Evolutionary conservation across 768 basidiomycete genomes (phyloP).

Genomic region (Auricularia cornea): DNA sequence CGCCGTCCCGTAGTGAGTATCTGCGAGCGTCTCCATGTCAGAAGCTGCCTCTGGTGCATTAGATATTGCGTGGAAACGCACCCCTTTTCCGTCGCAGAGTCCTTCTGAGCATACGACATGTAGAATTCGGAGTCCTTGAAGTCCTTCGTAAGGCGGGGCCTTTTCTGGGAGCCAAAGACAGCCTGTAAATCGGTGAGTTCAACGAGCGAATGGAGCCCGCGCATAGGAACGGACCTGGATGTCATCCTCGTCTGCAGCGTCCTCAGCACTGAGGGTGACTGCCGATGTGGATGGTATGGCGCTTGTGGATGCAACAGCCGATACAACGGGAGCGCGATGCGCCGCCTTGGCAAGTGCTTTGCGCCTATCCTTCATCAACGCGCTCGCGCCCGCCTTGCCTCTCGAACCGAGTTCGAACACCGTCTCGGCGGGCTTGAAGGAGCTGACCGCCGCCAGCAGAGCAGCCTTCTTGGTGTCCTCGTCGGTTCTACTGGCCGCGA

Average conservation of each 20-base stretch:
- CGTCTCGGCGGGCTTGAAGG: slow-evolving; percentile 82
- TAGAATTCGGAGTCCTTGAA: slow-evolving; percentile 83
- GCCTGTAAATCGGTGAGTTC: slow-evolving; percentile 31
- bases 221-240: slow-evolving; percentile 48
- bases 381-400: slow-evolving; percentile 49
- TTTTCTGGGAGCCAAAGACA: slow-evolving; percentile 52
- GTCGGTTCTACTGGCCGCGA: slow-evolving; percentile 29
- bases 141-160: slow-evolving; percentile 29
- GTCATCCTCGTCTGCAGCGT: slow-evolving; percentile 54
- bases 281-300: slow-evolving; percentile 13
- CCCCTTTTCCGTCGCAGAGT: slow-evolving; percentile 85
- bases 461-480: slow-evolving; percentile 51
- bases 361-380: slow-evolving; percentile 83
- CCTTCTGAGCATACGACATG: slow-evolving; percentile 87
- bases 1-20: slow-evolving; percentile 84
- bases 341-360: slow-evolving; percentile 64
- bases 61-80: slow-evolving; percentile 26
- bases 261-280: slow-evolving; percentile 5
- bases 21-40: slow-evolving; percentile 29
- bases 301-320: slow-evolving; percentile 21
- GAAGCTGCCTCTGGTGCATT: neutral
- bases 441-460: slow-evolving; percentile 64
- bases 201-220: neutral
- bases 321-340: slow-evolving; percentile 28
- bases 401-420: slow-evolving; percentile 83